Conservation (phyloP, 345 rosid genomes). For the Eucalyptus cloeziana region DNA sequence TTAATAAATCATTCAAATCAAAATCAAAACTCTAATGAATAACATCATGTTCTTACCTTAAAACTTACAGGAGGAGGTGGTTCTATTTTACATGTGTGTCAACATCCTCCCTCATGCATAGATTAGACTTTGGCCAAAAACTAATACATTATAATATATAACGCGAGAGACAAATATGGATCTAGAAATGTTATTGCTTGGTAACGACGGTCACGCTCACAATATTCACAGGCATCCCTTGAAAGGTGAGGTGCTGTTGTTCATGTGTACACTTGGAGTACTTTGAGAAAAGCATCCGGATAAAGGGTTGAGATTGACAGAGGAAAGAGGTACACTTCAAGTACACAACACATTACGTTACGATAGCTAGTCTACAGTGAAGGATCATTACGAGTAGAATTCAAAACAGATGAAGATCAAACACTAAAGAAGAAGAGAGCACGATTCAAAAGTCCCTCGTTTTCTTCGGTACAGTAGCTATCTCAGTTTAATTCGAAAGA, state of each 20-base stretch:
- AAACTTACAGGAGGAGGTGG: background rate
- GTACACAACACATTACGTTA: background rate
- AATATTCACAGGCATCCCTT: too few species aligned
- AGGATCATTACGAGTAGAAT: background rate
- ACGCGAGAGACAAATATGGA: too few species aligned
- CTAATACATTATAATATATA: too few species aligned
- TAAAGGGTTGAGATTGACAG: background rate
- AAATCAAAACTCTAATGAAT: background rate
- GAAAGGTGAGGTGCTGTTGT: too few species aligned
- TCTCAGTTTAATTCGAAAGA: background rate
- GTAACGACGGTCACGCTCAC: too few species aligned
- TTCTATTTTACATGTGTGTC: too few species aligned
- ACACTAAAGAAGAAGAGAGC: background rate
- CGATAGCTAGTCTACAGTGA: background rate
- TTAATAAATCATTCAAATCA: background rate
- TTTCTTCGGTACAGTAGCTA: background rate
- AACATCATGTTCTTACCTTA: too few species aligned
- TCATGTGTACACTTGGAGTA: background rate
- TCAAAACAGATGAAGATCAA: background rate
- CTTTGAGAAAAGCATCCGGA: slow-evolving; percentile 8
- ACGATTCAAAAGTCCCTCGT: background rate
- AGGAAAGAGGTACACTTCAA: background rate
- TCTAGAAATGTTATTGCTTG: too few species aligned
- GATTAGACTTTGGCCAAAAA: too few species aligned
- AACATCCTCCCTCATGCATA: too few species aligned